Percentiles rank a stretch among this genome's conserved stretches.
Evolutionary conservation across 176 grass and related monocot genomes (phyloP).

Genomic region (Cymbopogon citratus): DNA sequence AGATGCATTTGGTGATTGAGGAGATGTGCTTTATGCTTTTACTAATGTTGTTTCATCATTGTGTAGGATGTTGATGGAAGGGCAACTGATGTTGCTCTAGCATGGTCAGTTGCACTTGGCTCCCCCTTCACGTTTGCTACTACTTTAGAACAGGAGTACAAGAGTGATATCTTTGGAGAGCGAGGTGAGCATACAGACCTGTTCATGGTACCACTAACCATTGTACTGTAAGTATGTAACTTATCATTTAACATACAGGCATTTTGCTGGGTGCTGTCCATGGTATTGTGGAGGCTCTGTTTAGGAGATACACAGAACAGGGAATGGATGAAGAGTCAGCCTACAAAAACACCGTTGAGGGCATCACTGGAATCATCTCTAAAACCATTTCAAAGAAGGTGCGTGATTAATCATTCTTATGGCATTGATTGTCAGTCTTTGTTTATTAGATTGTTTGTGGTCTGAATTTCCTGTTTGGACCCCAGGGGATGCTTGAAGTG

Average conservation of each 20-base stretch:
- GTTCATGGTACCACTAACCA: background rate
- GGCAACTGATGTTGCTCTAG: slow-evolving; percentile 73
- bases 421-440: background rate
- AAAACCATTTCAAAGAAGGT: slow-evolving; percentile 73
- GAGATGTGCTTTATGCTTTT: background rate
- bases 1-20: background rate
- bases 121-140: slow-evolving; percentile 86
- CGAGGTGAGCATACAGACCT: slow-evolving; percentile 18
- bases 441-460: background rate
- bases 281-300: slow-evolving; percentile 67
- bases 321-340: slow-evolving; percentile 68
- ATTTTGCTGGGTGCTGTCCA: slow-evolving; percentile 79
- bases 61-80: slow-evolving; percentile 72
- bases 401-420: background rate
- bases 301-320: slow-evolving; percentile 72
- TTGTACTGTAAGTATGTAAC: background rate
- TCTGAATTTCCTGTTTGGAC: background rate
- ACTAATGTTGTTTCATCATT: slow-evolving; percentile 13
- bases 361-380: slow-evolving; percentile 73
- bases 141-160: slow-evolving; percentile 69
- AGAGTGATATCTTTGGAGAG: slow-evolving; percentile 69
- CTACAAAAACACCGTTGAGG: slow-evolving; percentile 70
- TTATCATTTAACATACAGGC: slow-evolving; percentile 27
- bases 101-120: slow-evolving; percentile 79
- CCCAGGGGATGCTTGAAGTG: slow-evolving; percentile 69